Evolutionary conservation across 768 basidiomycete species (phyloP).

Genomic region (Austroboletus festivus): DNA sequence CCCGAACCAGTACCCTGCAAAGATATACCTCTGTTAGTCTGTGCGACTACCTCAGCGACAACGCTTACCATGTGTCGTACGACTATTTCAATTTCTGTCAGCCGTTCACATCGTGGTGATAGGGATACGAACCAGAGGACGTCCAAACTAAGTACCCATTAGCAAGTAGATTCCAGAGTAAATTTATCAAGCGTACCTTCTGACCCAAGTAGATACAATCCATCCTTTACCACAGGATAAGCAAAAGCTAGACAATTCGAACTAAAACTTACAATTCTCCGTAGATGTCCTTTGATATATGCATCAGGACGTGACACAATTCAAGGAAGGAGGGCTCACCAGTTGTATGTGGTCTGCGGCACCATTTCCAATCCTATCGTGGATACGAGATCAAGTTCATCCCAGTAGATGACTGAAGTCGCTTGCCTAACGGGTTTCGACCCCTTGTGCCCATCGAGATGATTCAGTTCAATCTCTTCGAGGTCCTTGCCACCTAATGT

Average conservation of each 20-base stretch:
- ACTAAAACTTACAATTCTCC: constrained; percentile 67
- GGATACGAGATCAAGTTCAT: constrained; percentile 1
- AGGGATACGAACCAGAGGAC: constrained; percentile 57
- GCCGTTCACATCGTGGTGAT: background rate
- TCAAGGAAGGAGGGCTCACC: constrained; percentile 38
- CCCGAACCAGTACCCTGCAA: constrained; percentile 64
- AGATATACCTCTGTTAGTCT: constrained; percentile 2
- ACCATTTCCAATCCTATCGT: constrained; percentile 81
- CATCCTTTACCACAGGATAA: constrained; percentile 49
- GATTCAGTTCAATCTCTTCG: constrained; percentile 77
- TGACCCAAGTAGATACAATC: constrained; percentile 96
- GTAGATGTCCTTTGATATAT: constrained; percentile 79
- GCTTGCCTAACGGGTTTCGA: constrained; percentile 72
- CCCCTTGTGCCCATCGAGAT: constrained; percentile 86
- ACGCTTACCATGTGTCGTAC: constrained; percentile 56
- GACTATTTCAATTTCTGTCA: constrained; percentile 31
- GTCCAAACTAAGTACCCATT: constrained; percentile 55
- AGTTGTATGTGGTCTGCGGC: constrained; percentile 92
- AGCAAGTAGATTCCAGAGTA: background rate
- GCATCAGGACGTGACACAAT: background rate
- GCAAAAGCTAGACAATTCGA: background rate
- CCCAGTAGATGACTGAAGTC: background rate
- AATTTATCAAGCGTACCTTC: constrained; percentile 52
- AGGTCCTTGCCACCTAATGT: constrained; percentile 66
- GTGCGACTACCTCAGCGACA: background rate